Conservation (phyloP, 306 rosid genomes). For the Malus domestica region ASM211411v1 NC_041794.1:15451501-15452000, state of each 20-base stretch:
- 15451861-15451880: not conserved
- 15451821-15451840: not conserved
- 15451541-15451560: slow-evolving; percentile 1
- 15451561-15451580: not conserved
- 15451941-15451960: not conserved
- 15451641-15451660: no score
- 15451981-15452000: slow-evolving; percentile 96
- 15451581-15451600: no score
- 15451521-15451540: slow-evolving; percentile 27
- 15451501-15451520: slow-evolving; percentile 88
- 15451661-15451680: not conserved
- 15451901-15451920: not conserved
- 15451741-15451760: not conserved
- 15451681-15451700: not conserved
- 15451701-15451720: not conserved
- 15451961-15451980: slow-evolving; percentile 50
- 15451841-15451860: not conserved
- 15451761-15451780: not conserved
- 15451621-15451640: no score
- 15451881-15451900: not conserved
- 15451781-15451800: not conserved
- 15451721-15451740: not conserved
- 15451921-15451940: not conserved
- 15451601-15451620: no score
- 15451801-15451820: not conserved